Evolutionary conservation across 805 yeast species (phyloP), one percentile per base, ranked within the genome.

Genomic region (Pichia exigua): DNA sequence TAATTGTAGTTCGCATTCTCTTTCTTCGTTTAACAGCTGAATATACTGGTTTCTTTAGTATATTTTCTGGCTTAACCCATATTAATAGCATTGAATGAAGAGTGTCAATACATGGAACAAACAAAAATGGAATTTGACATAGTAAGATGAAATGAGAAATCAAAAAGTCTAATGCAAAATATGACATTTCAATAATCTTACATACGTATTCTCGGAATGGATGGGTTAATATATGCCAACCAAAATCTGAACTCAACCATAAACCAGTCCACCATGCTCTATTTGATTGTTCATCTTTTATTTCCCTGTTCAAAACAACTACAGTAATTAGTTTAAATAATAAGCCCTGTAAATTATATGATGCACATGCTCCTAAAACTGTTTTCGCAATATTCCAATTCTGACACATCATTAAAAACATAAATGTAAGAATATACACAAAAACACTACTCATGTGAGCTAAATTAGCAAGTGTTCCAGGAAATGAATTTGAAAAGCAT

Each of bases 211-310:
- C 92, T 59, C 92, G 67, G 3, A 75, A 53, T 1, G 90, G 90
- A 55, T 83, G 90, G 2, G 82, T 69, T 7, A 84, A 48, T 0
- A 79, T 69, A 45, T 75, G 65, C 79, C 83, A 79, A 0, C 90
- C 88, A 44, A 84, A 69, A 0, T 82, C 82, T 0, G 82, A 73
- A 15, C 73, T 74, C 45, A 76, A 60, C 92, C 92, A 85, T 51
- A 74, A 78, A 0, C 91, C 90, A 12, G 87, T 77, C 90, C 91
- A 85, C 88, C 89, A 84, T 2, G 91, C 83, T 39, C 77, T 63
- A 59, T 83, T 86, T 0, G 87, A 68, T 44, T 71, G 75, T 55
- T 77, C 85, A 56, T 76, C 79, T 52, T 73, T 76, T 57, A 75
- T 75, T 60, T 88, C 96, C 46, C 84, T 73, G 9, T 86, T 77